Conservation (phyloP, 495 filamentous ascomycete species). For the Oidiodendron maius region DNA sequence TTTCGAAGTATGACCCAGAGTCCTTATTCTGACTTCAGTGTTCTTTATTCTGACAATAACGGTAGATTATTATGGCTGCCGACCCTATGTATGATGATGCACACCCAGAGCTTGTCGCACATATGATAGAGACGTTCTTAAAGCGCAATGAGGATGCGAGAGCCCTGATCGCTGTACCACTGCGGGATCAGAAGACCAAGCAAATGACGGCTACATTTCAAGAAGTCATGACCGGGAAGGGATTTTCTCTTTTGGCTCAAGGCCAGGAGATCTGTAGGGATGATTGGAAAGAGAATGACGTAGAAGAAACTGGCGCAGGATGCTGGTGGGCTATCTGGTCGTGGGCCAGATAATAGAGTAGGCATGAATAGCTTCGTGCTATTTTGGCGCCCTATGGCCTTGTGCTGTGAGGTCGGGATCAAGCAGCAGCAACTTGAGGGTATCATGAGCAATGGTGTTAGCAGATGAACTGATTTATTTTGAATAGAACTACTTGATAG, state of each 20-base stretch:
- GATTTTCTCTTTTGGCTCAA: slow-evolving; percentile 48
- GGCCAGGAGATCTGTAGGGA: slow-evolving; percentile 63
- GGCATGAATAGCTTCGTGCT: no score
- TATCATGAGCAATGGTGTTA: no score
- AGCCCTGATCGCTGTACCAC: slow-evolving; percentile 59
- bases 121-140: slow-evolving; percentile 51
- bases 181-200: slow-evolving; percentile 50
- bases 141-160: slow-evolving; percentile 37
- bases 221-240: slow-evolving; percentile 42
- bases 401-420: no score
- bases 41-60: neutral
- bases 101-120: slow-evolving; percentile 57
- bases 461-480: no score
- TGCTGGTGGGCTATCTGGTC: slow-evolving; percentile 3
- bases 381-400: no score
- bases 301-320: slow-evolving; percentile 41
- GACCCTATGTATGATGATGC: slow-evolving; percentile 65
- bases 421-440: no score
- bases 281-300: slow-evolving; percentile 56
- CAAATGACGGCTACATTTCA: slow-evolving; percentile 49
- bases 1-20: slow-evolving; percentile 5
- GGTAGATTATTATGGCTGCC: slow-evolving; percentile 50
- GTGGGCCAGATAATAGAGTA: no score
- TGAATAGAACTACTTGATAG: no score
- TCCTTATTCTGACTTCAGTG: neutral